These are phyloP conservation scores for Solanum paucissectum DNA, from an alignment of 257 asterid species.

Conservation along the genomic window DNA sequence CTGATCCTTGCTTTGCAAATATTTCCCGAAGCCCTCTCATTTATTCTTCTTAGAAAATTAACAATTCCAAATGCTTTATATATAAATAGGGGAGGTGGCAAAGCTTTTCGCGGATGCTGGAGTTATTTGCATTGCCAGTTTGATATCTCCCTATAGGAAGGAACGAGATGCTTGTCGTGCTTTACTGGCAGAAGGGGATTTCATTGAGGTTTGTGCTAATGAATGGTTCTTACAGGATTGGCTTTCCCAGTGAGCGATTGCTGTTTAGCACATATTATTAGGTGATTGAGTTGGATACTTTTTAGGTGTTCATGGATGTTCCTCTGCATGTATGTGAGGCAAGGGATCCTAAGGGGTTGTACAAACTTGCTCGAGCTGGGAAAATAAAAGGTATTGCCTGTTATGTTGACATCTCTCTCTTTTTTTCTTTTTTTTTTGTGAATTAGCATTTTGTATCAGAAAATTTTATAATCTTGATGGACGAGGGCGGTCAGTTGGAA, in stretches of 20 bases:
- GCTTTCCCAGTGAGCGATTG: neutral
- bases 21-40: neutral
- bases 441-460: neutral
- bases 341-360: constrained; percentile 96
- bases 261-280: neutral
- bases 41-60: neutral
- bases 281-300: neutral
- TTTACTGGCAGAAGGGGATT: constrained; percentile 75
- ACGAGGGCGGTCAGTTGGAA: neutral
- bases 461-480: neutral
- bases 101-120: constrained; percentile 99
- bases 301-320: constrained; percentile 88
- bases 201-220: constrained; percentile 58
- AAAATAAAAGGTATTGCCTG: constrained; percentile 64
- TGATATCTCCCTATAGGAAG: constrained; percentile 90
- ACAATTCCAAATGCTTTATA: neutral
- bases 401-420: neutral
- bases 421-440: neutral
- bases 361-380: constrained; percentile 98
- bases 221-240: neutral
- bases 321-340: constrained; percentile 85
- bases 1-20: neutral
- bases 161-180: constrained; percentile 92
- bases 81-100: constrained; percentile 80
- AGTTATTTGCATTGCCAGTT: constrained; percentile 90